A percentile compares a stretch with the other conserved stretches of the same genome.
phyloP scores from a whole-genome alignment of 73 alveolate genomes.

The Paraurostyla sp. region DNA sequence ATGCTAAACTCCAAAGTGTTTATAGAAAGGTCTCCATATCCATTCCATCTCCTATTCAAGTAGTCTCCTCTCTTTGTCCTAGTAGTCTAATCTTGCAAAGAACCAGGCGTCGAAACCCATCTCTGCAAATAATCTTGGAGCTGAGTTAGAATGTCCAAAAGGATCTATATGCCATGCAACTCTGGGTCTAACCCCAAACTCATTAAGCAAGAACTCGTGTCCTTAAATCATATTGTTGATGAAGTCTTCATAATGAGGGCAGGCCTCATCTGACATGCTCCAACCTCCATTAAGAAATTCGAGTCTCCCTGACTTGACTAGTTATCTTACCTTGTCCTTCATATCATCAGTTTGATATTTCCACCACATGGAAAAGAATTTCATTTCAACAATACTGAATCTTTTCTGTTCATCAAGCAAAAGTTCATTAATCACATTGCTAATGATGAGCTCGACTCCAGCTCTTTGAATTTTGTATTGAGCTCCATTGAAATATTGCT shows the following conservation, averaged over 20 bases:
- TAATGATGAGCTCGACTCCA: no score
- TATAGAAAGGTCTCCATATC: slow-evolving; percentile 82
- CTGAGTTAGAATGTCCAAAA: slow-evolving; percentile 93
- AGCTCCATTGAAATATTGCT: no score
- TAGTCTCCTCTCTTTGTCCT: slow-evolving; percentile 86
- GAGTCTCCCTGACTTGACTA: slow-evolving; percentile 81
- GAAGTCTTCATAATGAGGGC: slow-evolving; percentile 85
- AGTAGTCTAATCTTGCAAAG: slow-evolving; percentile 89
- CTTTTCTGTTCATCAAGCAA: no score
- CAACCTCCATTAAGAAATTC: slow-evolving; percentile 94
- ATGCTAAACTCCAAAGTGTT: slow-evolving; percentile 62
- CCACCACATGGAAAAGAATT: slow-evolving; percentile 92
- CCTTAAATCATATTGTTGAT: slow-evolving; percentile 89
- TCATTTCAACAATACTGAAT: slow-evolving; percentile 92
- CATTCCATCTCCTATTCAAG: slow-evolving; percentile 85
- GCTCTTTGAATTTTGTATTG: no score
- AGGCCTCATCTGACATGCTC: slow-evolving; percentile 96
- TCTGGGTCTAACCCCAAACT: slow-evolving; percentile 73
- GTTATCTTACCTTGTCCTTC: slow-evolving; percentile 76
- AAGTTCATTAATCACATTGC: no score
- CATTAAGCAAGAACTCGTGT: slow-evolving; percentile 85
- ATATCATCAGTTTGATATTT: slow-evolving; percentile 73
- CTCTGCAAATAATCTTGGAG: slow-evolving; percentile 86
- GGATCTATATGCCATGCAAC: slow-evolving; percentile 97
- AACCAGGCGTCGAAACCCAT: slow-evolving; percentile 93